phyloP scores from a whole-genome alignment of 1,284 basidiomycete species.

The Trametes polyzona region DNA sequence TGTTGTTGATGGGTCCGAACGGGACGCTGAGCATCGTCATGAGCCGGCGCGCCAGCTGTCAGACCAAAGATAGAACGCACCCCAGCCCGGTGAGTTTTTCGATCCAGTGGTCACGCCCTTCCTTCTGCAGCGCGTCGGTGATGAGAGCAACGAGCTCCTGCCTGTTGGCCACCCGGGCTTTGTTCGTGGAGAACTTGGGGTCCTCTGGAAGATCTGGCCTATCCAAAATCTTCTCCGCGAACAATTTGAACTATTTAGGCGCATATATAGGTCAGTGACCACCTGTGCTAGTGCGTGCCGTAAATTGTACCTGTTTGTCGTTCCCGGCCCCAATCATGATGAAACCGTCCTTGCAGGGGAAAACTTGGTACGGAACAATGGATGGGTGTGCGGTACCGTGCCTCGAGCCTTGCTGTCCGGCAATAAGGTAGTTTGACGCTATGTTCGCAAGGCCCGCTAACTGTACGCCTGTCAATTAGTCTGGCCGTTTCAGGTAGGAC shows the following conservation, averaged over 20 bases:
- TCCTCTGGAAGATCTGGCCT: conserved; percentile 61
- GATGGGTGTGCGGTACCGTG: conserved; percentile 93
- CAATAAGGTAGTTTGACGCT: conserved; percentile 91
- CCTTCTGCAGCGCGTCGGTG: conserved; percentile 59
- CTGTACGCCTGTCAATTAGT: conserved; percentile 44
- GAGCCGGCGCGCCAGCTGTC: neutral
- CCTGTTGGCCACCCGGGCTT: conserved; percentile 78
- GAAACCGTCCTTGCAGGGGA: conserved; percentile 87
- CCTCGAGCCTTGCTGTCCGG: conserved; percentile 83
- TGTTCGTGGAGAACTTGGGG: conserved; percentile 74
- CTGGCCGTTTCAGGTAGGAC: neutral
- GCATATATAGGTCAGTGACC: neutral
- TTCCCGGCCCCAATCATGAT: conserved; percentile 96
- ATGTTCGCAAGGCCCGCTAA: conserved; percentile 93
- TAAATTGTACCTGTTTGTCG: conserved; percentile 73
- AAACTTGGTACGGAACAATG: conserved; percentile 91
- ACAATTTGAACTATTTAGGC: conserved; percentile 62
- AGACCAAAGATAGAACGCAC: conserved; percentile 39
- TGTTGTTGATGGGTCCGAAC: conserved; percentile 93
- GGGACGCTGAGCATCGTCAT: conserved; percentile 62
- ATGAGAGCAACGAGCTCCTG: conserved; percentile 76
- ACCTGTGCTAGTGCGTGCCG: too few relatives aligned
- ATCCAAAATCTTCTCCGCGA: conserved; percentile 64
- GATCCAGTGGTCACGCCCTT: conserved; percentile 75
- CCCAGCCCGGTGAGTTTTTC: conserved; percentile 74